These are phyloP conservation scores for Acacia pycnantha DNA, from an alignment of 331 rosid genomes.

Conservation along the genomic window DNA sequence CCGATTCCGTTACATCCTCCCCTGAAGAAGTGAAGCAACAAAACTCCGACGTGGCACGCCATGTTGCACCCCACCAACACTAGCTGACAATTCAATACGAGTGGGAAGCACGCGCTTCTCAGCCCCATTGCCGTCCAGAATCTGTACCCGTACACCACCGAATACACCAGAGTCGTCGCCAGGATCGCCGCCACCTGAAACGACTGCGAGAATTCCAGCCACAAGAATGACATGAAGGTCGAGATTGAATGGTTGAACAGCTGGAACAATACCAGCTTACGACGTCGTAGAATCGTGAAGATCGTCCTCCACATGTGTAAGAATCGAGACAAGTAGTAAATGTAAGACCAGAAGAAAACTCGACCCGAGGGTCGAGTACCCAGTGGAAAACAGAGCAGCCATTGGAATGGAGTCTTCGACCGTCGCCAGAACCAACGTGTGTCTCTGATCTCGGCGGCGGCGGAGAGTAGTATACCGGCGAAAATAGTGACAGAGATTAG, in stretches of 20 bases:
- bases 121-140: constrained; percentile 73
- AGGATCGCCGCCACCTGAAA: constrained; percentile 78
- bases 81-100: constrained; percentile 66
- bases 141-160: constrained; percentile 65
- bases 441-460: constrained; percentile 73
- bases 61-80: constrained; percentile 58
- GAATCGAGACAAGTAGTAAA: constrained; percentile 69
- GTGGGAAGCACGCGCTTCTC: constrained; percentile 58
- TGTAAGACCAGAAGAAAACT: constrained; percentile 93
- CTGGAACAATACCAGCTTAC: constrained; percentile 48
- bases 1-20: constrained; percentile 87
- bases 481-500: constrained; percentile 66
- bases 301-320: constrained; percentile 69
- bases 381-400: constrained; percentile 85
- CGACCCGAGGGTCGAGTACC: constrained; percentile 88
- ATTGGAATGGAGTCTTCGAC: constrained; percentile 66
- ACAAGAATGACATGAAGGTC: constrained; percentile 51
- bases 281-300: constrained; percentile 45
- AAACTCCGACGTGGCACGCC: constrained; percentile 68
- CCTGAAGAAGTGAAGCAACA: constrained; percentile 55
- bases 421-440: constrained; percentile 88
- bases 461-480: constrained; percentile 66
- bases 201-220: constrained; percentile 89
- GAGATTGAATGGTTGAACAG: constrained; percentile 67
- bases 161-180: constrained; percentile 54